Evolutionary conservation across 805 yeast species (phyloP).

Genomic region (Kurtzmaniella fragi): DNA sequence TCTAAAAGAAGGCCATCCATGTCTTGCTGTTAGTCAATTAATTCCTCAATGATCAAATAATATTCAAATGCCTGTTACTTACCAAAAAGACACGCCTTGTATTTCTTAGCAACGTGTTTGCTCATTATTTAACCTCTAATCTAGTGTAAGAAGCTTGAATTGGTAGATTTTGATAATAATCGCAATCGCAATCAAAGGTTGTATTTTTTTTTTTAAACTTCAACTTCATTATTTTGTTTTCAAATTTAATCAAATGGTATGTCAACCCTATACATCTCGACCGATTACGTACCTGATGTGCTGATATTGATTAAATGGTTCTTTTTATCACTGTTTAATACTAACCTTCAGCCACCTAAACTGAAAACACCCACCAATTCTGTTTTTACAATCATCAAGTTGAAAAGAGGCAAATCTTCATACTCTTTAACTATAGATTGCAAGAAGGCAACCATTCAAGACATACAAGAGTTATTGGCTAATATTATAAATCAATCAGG

Average conservation of each 20-base stretch:
- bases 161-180: too few species aligned
- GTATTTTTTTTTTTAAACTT: too few species aligned
- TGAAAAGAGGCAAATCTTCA: constrained; percentile 28
- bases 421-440: constrained; percentile 18
- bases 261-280: constrained; percentile 1
- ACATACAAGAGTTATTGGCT: constrained; percentile 21
- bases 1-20: constrained; percentile 95
- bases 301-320: background rate
- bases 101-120: constrained; percentile 8
- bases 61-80: constrained; percentile 20
- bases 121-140: too few species aligned
- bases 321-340: background rate
- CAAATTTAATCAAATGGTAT: constrained; percentile 6
- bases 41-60: background rate
- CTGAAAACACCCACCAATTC: constrained; percentile 6
- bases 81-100: constrained; percentile 72
- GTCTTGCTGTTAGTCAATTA: constrained; percentile 38
- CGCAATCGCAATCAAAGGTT: too few species aligned
- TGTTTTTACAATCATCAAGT: constrained; percentile 25
- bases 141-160: too few species aligned
- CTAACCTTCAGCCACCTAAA: constrained; percentile 19
- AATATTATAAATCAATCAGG: constrained; percentile 43
- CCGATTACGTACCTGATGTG: too few species aligned
- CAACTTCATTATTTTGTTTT: background rate
- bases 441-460: constrained; percentile 1